These are phyloP conservation scores for Ogataea populi-albae DNA, from an alignment of 805 yeast genomes.

Conservation along the genomic window DNA sequence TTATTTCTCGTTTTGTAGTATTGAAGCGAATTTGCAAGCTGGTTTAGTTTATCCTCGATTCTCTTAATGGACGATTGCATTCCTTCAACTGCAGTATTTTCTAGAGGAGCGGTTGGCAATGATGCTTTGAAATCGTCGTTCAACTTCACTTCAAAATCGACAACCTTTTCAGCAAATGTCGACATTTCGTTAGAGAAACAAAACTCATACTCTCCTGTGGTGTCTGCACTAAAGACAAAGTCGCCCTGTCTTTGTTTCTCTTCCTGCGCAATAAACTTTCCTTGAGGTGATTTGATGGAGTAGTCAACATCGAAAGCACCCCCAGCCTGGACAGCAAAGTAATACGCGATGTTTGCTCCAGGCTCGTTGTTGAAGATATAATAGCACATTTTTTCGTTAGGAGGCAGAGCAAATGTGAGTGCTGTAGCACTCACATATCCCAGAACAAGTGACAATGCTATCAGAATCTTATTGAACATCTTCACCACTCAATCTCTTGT, in stretches of 20 bases:
- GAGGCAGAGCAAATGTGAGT: conserved; percentile 69
- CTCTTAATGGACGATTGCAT: conserved; percentile 53
- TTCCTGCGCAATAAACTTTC: conserved; percentile 50
- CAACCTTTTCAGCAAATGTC: conserved; percentile 75
- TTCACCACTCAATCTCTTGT: too few relatives aligned
- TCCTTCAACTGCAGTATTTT: conserved; percentile 52
- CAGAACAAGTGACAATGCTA: too few relatives aligned
- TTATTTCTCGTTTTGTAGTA: conserved; percentile 88
- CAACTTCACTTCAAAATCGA: conserved; percentile 73
- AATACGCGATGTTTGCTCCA: conserved; percentile 62
- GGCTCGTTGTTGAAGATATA: conserved; percentile 64
- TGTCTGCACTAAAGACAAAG: conserved; percentile 63
- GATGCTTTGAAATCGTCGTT: conserved; percentile 57
- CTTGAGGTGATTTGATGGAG: conserved; percentile 55
- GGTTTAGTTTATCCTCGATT: conserved; percentile 59
- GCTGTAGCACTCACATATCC: conserved; percentile 45
- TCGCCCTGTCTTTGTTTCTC: conserved; percentile 76
- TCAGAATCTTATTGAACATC: too few relatives aligned
- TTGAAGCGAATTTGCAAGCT: conserved; percentile 58
- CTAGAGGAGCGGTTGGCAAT: conserved; percentile 57
- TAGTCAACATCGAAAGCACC: conserved; percentile 81
- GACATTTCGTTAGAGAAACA: conserved; percentile 83
- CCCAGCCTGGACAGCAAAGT: conserved; percentile 81
- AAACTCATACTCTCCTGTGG: conserved; percentile 78
- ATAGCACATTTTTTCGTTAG: conserved; percentile 71